Evolutionary conservation across 441 rosid genomes (phyloP).

Genomic region (Euphorbia schlechtendalii): DNA sequence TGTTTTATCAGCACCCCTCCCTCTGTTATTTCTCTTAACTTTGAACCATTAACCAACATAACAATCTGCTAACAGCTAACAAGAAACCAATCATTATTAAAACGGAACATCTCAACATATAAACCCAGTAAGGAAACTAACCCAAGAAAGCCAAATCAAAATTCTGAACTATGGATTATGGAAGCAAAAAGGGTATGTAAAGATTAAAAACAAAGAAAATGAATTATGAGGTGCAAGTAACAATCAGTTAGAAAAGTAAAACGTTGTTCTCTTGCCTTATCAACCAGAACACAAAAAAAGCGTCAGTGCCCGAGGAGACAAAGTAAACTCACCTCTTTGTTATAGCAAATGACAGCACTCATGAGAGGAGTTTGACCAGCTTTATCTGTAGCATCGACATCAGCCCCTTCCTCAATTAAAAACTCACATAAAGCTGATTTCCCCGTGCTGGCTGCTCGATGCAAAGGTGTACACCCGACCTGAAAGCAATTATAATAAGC

Average conservation of each 20-base stretch:
- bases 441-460: slow-evolving; percentile 87
- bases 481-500: slow-evolving; percentile 21
- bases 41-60: not conserved
- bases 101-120: not conserved
- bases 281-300: not conserved
- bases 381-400: slow-evolving; percentile 64
- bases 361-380: slow-evolving; percentile 83
- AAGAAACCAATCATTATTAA: not conserved
- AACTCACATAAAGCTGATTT: slow-evolving; percentile 64
- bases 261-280: not conserved
- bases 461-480: slow-evolving; percentile 88
- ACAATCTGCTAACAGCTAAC: not conserved
- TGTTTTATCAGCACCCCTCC: not conserved
- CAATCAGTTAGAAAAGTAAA: not conserved
- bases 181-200: not conserved
- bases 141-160: not conserved
- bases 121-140: not conserved
- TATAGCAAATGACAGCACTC: slow-evolving; percentile 62
- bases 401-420: slow-evolving; percentile 89
- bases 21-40: not conserved
- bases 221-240: not conserved
- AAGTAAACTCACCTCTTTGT: slow-evolving; percentile 46
- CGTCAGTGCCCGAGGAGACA: not conserved
- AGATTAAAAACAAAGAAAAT: not conserved
- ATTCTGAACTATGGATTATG: slow-evolving; percentile 1